Conservation (phyloP, 108 stramenopile species). For the Nitzschia sp. region DNA sequence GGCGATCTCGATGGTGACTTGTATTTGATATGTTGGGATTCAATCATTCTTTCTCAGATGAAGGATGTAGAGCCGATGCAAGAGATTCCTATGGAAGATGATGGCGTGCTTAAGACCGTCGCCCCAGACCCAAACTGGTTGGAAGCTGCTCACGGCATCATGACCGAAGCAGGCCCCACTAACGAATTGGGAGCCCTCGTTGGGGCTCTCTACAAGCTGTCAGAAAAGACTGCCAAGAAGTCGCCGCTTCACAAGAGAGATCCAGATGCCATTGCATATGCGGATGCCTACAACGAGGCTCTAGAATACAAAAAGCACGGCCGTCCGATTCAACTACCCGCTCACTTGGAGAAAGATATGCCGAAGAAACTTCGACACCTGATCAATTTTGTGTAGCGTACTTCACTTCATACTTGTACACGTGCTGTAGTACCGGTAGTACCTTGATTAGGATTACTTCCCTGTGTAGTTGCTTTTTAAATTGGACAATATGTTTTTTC, state of each 20-base stretch:
- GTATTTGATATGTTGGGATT: constrained; percentile 45
- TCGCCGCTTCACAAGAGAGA: not conserved
- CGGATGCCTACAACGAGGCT: constrained; percentile 1
- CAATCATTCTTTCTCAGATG: constrained; percentile 26
- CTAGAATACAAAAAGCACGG: constrained; percentile 3
- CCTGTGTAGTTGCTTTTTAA: no score
- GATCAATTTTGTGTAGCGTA: no score
- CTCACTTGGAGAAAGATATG: not conserved
- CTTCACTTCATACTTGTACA: no score
- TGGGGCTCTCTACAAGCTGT: not conserved
- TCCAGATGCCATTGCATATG: constrained; percentile 8
- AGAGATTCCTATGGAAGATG: constrained; percentile 17
- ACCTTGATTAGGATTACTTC: no score
- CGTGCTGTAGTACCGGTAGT: no score
- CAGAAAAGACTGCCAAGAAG: not conserved
- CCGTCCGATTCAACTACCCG: not conserved
- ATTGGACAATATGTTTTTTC: no score
- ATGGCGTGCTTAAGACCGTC: not conserved
- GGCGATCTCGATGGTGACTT: constrained; percentile 13
- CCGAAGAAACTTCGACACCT: constrained; percentile 1
- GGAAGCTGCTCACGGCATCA: not conserved
- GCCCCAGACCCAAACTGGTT: constrained; percentile 4
- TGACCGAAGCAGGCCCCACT: not conserved
- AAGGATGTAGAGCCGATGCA: constrained; percentile 18
- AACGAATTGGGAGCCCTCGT: not conserved